Evolutionary conservation across 2,329 filamentous ascomycete genomes (phyloP), one percentile per base, ranked within the genome.

Genomic region (Botrytis sinoallii): DNA sequence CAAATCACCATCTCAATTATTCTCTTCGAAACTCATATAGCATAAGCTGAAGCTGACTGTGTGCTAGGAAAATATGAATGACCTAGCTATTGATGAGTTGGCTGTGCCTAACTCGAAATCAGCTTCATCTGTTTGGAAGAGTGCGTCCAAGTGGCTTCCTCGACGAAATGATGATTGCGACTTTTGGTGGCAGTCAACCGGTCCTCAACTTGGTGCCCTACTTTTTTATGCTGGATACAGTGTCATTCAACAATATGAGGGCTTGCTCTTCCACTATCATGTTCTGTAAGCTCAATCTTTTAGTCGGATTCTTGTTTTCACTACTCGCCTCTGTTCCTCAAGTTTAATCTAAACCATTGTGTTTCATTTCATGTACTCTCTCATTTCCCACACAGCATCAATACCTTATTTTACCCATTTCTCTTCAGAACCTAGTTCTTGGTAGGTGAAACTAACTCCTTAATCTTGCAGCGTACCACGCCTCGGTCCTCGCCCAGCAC

Each of bases 141-240:
- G 40, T 20, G n/a, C 29, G 2, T 65, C n/a, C 18, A 64, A 64
- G 29, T 64, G 61, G 40, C 61, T 65, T 46, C 40, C 61, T 32
- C 14, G n/a, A 22, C 61, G 40, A 32, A 46, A 44, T 44, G 61
- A 64, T 20, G 40, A 46, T 42, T 64, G 25, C 4, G 40, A 64
- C 8, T 64, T 64, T 32, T 64, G 61, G 61, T 64, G 61, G 61
- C 61, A 64, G 8, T 64, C 61, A 22, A 64, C 61, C 9, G 61
- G 61, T 22, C 61, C 61, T 32, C 61, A 46, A 65, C 61, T 65
- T 46, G 29, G 40, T 65, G 61, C 61, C 5, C 40, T 65, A 10
- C 61, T 65, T 12, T 22, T 46, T 29, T 5, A 65, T 22, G 63
- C 63, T 42, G 63, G 63, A 6, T 65, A 65, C 63, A 65, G n/a